Evolutionary conservation across 305 asterid species (phyloP), one percentile per base, ranked within the genome.

Genomic region (Euphrasia arctica): DNA sequence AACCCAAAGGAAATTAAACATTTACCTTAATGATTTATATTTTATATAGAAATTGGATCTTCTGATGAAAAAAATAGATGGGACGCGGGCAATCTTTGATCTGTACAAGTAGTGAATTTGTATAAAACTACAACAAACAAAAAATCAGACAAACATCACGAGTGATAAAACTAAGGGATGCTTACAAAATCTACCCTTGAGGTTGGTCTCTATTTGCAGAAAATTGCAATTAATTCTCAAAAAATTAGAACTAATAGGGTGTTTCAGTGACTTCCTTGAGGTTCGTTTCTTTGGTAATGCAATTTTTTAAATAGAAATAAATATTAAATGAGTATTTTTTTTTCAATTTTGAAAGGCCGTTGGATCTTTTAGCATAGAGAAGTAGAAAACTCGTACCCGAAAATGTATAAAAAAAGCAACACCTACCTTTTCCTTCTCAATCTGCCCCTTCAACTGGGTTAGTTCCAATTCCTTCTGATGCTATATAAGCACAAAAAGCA

Each of bases 401-500:
- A 45, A 25, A 25, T 25, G 14, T 12, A 25, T 32, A 39, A 9
- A 39, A 39, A 39, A 39, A 2, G 45, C 8, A 39, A 9, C 12
- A 39, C 45, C 11, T 3, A 92, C 98, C 97, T 83, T 85, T 77
- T 84, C 96, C 76, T 82, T 82, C 78, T 87, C 96, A 72, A 89
- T 81, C 69, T 80, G 86, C 76, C 82, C 75, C 90, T 87, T 90
- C 86, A 92, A 65, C 45, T 65, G 86, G 69, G 72, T 76, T 54
- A 92, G 85, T 73, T 89, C 95, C 88, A 78, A 45, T 74, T 90
- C 97, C 80, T 83, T 92, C 80, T 85, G 83, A 82, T 83, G 90
- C 98, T 92, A 39, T 9, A 39, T 39, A 79, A 50, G 70, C 62
- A 77, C 62, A 72, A 74, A 41, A 57, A 77, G 65, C 54, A 73